Percentiles rank a stretch among this genome's conserved stretches.
Evolutionary conservation across 2,329 filamentous ascomycete genomes (phyloP).

Genomic region (Zasmidium citrigriseum): DNA sequence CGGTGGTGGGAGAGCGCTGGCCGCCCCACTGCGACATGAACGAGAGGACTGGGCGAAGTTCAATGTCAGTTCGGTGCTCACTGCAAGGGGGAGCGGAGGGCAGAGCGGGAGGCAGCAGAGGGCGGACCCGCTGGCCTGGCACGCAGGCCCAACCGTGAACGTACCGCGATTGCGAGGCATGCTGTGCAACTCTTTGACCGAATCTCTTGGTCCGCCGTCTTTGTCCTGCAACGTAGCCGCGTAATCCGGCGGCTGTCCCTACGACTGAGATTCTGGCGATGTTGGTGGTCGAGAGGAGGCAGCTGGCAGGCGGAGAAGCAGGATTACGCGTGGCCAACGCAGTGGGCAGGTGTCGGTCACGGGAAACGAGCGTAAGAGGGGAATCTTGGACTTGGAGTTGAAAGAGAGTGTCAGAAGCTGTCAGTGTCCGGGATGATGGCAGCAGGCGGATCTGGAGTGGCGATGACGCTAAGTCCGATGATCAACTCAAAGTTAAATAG

Average conservation of each 20-base stretch:
- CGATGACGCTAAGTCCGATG: neutral
- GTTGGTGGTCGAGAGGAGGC: neutral
- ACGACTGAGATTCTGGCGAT: neutral
- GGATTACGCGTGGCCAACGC: neutral
- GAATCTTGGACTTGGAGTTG: neutral
- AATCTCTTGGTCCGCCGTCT: constrained; percentile 1
- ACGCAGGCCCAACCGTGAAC: constrained; percentile 15
- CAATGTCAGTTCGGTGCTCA: neutral
- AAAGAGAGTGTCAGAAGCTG: neutral
- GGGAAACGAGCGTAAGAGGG: neutral
- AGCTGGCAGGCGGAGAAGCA: too few species aligned
- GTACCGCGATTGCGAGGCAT: constrained; percentile 40
- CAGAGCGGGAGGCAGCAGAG: neutral
- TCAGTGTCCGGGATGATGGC: neutral
- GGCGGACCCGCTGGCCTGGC: constrained; percentile 10
- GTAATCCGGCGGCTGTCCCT: neutral
- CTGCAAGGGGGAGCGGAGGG: neutral
- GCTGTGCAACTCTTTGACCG: constrained; percentile 22
- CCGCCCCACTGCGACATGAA: constrained; percentile 81
- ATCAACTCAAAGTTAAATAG: neutral
- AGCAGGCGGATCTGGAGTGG: neutral
- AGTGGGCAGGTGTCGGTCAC: neutral
- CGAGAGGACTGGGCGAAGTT: constrained; percentile 71
- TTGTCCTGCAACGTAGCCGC: constrained; percentile 2
- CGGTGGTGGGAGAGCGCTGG: constrained; percentile 35